A percentile compares a stretch with the other conserved stretches of the same genome.
Evolutionary conservation across 345 rosid genomes (phyloP).

Genomic region (Aquilaria sinensis): DNA sequence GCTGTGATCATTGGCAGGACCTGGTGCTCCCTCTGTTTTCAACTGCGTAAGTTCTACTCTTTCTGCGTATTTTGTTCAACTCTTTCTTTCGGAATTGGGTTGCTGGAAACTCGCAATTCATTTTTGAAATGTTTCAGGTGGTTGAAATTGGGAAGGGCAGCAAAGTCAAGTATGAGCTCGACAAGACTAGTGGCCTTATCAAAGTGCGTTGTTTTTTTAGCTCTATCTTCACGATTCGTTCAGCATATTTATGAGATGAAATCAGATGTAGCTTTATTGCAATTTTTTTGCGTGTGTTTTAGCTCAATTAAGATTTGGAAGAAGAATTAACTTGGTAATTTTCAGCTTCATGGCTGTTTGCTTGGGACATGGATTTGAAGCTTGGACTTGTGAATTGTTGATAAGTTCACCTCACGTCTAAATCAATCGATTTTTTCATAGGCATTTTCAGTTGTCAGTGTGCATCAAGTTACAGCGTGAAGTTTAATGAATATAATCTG

Average conservation of each 20-base stretch:
- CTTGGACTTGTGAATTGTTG: too few relatives aligned
- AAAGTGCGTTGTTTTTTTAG: slow-evolving; percentile 38
- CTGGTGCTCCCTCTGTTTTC: slow-evolving; percentile 80
- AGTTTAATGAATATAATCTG: too few relatives aligned
- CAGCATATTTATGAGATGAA: not conserved
- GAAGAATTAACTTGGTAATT: too few relatives aligned
- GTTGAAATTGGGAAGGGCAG: slow-evolving; percentile 94
- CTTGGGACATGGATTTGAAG: too few relatives aligned
- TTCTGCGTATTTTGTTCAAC: not conserved
- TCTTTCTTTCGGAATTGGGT: not conserved
- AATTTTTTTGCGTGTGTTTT: too few relatives aligned
- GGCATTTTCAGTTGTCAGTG: too few relatives aligned
- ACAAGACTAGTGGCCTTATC: slow-evolving; percentile 86
- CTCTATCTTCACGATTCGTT: not conserved
- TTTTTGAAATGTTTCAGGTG: slow-evolving; percentile 40
- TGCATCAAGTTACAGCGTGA: too few relatives aligned
- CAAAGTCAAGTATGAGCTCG: slow-evolving; percentile 97
- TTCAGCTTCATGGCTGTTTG: too few relatives aligned
- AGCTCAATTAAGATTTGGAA: too few relatives aligned
- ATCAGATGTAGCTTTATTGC: not conserved
- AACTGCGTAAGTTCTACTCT: slow-evolving; percentile 59
- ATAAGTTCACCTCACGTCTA: too few relatives aligned
- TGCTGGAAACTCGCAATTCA: not conserved
- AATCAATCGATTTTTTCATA: too few relatives aligned
- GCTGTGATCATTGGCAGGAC: slow-evolving; percentile 41